Evolutionary conservation across 306 rosid species (phyloP).

Genomic region (Prunus mume): DNA sequence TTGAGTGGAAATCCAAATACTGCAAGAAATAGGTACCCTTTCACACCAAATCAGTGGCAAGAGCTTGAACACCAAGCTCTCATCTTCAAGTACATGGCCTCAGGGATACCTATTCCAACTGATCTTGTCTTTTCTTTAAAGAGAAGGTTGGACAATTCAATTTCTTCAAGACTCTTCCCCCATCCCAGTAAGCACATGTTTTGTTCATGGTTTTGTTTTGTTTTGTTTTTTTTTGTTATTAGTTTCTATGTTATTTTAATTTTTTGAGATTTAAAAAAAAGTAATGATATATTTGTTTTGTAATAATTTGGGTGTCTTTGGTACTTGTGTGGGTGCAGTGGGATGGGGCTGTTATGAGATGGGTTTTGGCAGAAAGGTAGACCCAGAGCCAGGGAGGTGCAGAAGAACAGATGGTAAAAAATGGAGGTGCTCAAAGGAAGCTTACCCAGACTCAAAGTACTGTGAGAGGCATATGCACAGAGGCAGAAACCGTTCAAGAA

Average conservation of each 20-base stretch:
- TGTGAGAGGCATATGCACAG: constrained; percentile 99
- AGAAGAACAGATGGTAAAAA: constrained; percentile 99
- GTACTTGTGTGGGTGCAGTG: constrained; percentile 48
- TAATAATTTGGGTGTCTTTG: constrained; percentile 23
- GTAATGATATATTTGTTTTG: neutral
- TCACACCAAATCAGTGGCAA: constrained; percentile 93
- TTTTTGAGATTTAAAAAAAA: too few relatives aligned
- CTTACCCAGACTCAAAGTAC: constrained; percentile 98
- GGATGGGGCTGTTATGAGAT: constrained; percentile 96
- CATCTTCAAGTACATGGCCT: constrained; percentile 84
- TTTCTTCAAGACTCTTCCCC: constrained; percentile 77
- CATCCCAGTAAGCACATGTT: constrained; percentile 56
- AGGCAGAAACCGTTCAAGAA: constrained; percentile 99
- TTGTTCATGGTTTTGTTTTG: neutral
- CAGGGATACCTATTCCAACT: constrained; percentile 83
- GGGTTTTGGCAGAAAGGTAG: constrained; percentile 93
- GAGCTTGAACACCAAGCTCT: constrained; percentile 98
- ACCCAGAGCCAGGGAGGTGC: constrained; percentile 99
- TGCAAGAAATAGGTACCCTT: constrained; percentile 61
- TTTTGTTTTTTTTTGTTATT: neutral
- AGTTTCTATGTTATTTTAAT: too few relatives aligned
- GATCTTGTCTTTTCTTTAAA: constrained; percentile 80
- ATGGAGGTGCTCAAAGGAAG: constrained; percentile 99
- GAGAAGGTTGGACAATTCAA: constrained; percentile 73
- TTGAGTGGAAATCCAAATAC: constrained; percentile 40